Evolutionary conservation across 2,329 filamentous ascomycete genomes (phyloP), one percentile per base, ranked within the genome.

Genomic region (Claviceps maximensis): DNA sequence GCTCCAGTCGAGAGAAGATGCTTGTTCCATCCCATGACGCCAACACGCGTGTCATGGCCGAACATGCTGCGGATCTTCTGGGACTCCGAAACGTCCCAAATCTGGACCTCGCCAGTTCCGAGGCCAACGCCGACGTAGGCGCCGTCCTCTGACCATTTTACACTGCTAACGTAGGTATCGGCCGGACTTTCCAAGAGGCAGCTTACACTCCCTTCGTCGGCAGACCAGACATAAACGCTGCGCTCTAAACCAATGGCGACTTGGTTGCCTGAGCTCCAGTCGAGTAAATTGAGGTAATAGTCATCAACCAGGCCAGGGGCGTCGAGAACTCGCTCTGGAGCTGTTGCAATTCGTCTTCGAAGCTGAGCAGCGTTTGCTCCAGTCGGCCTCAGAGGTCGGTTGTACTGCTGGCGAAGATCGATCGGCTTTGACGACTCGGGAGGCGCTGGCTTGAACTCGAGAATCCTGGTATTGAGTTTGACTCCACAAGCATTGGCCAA

Each of bases 1-100:
- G 93, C 89, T 59, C 93, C 93, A 23, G 91, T 96, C 41, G 93
- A 97, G 51, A 98, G 80, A 54, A 94, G 82, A 72, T 97, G 93
- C 80, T 97, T 97, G 78, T 89, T 95, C 93, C 93, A 98, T 65
- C 90, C 89, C 90, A 97, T 96, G 59, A 95, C 91, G 65, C 90
- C 89, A 58, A 98, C 91, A 53, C 93, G 90, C 41, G 89, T 91
- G 65, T 97, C 91, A 67, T 98, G 93, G 56, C 93, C 93, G 67
- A 89, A 87, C 93, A 98, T 98, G 77, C 89, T 96, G 69, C 93
- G 90, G 55, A 98, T 85, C 79, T 97, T 97, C 65, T 83, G 85
- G 57, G 86, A 83, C 70, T 98, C 93, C 62, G 95, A 87, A 29
- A 96, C 91, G 63, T 97, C 93, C 91, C 93, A 98, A 73, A 98